These are phyloP conservation scores for Starmerella apicola DNA, from an alignment of 805 yeast genomes.

Conservation along the genomic window DNA sequence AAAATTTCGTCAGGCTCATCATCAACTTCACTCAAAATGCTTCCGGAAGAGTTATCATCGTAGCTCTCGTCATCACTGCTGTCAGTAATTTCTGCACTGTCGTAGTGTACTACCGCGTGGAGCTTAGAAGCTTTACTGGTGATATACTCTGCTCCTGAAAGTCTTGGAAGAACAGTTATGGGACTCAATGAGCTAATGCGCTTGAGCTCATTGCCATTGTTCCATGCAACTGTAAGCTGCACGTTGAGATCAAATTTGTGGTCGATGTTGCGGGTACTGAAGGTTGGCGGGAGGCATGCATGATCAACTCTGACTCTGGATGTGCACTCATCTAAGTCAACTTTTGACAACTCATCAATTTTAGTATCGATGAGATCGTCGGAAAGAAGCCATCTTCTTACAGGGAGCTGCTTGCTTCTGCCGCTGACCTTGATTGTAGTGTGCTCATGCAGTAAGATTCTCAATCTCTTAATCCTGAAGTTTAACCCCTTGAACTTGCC, in stretches of 20 bases:
- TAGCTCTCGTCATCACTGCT: conserved; percentile 5
- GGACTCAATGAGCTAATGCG: conserved; percentile 7
- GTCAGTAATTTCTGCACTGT: conserved; percentile 13
- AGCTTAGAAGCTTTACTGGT: background rate
- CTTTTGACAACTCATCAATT: no score
- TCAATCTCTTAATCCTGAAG: conserved; percentile 5
- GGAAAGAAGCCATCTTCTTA: conserved; percentile 11
- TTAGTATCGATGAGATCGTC: conserved; percentile 1
- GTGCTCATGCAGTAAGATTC: conserved; percentile 8
- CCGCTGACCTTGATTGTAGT: background rate
- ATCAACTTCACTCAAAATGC: no score
- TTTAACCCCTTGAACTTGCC: background rate
- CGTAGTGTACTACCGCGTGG: conserved; percentile 1
- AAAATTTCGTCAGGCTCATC: no score
- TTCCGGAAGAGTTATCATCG: no score
- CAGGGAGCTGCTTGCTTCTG: background rate
- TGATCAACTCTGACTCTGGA: conserved; percentile 8
- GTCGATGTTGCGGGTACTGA: conserved; percentile 1
- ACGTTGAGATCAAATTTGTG: conserved; percentile 9
- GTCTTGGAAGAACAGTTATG: conserved; percentile 9
- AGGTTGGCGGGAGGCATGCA: conserved; percentile 9
- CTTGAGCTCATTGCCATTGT: background rate
- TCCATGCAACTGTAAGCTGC: conserved; percentile 8
- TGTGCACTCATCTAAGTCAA: conserved; percentile 2
- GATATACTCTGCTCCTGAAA: conserved; percentile 2